phyloP scores from a whole-genome alignment of 495 filamentous ascomycete species.

The Lophium mytilinum region DNA sequence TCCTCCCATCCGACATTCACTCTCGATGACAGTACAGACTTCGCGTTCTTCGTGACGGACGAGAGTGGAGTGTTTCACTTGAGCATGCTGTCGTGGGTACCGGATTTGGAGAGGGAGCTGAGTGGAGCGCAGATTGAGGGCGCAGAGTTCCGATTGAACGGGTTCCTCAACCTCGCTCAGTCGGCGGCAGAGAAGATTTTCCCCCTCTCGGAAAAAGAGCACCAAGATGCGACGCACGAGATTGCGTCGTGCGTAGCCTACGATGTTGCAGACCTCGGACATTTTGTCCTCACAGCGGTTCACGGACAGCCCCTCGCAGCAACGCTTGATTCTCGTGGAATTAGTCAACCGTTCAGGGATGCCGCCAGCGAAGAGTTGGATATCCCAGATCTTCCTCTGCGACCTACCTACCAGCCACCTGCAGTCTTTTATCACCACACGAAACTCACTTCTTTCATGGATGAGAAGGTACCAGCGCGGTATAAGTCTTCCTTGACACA shows the following conservation, averaged over 20 bases:
- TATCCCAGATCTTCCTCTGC: slow-evolving; percentile 31
- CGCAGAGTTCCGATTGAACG: slow-evolving; percentile 61
- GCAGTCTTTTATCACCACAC: slow-evolving; percentile 52
- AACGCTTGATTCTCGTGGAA: slow-evolving; percentile 57
- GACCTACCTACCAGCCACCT: slow-evolving; percentile 62
- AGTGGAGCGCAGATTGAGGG: slow-evolving; percentile 55
- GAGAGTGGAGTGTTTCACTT: slow-evolving; percentile 60
- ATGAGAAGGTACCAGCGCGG: slow-evolving; percentile 50
- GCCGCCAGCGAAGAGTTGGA: slow-evolving; percentile 3
- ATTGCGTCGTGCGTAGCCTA: slow-evolving; percentile 51
- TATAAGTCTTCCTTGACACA: slow-evolving; percentile 55
- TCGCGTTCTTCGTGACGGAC: slow-evolving; percentile 72
- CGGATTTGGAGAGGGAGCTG: slow-evolving; percentile 68
- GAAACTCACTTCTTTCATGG: slow-evolving; percentile 52
- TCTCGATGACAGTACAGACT: slow-evolving; percentile 60
- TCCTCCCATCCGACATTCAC: slow-evolving; percentile 35
- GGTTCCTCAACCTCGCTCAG: slow-evolving; percentile 55
- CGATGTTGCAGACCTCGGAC: slow-evolving; percentile 66
- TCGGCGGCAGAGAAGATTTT: slow-evolving; percentile 54
- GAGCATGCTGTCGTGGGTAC: slow-evolving; percentile 65
- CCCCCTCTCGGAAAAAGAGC: slow-evolving; percentile 36
- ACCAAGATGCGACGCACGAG: slow-evolving; percentile 25
- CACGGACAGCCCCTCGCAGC: slow-evolving; percentile 54
- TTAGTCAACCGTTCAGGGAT: slow-evolving; percentile 24
- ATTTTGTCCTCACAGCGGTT: slow-evolving; percentile 66